phyloP scores from a whole-genome alignment of 306 rosid genomes.

The Sechiopsis laciniata region DNA sequence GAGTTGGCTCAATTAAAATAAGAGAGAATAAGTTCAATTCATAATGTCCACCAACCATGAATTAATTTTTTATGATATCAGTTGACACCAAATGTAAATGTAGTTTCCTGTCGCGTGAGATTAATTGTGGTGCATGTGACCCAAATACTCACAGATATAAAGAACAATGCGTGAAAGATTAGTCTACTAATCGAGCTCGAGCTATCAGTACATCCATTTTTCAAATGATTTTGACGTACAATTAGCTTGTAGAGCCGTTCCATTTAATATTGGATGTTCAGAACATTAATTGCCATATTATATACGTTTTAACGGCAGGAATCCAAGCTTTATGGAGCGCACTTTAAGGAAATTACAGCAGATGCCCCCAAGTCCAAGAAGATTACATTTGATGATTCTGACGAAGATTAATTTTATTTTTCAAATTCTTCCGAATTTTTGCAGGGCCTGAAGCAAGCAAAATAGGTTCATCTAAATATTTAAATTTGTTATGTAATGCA shows the following conservation, averaged over 20 bases:
- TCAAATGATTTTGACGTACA: too few relatives aligned
- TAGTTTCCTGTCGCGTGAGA: too few relatives aligned
- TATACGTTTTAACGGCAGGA: constrained; percentile 38
- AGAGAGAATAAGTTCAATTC: too few relatives aligned
- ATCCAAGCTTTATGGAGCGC: constrained; percentile 89
- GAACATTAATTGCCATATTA: neutral
- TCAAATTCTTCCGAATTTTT: neutral
- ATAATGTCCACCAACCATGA: too few relatives aligned
- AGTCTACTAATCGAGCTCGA: too few relatives aligned
- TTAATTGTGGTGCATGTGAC: too few relatives aligned
- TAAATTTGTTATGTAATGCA: neutral
- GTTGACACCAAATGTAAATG: too few relatives aligned
- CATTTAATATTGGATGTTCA: neutral
- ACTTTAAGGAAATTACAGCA: constrained; percentile 76
- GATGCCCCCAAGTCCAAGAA: constrained; percentile 74
- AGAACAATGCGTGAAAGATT: too few relatives aligned
- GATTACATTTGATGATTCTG: constrained; percentile 69
- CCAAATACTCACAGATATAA: too few relatives aligned
- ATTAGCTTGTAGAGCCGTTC: neutral
- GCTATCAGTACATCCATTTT: too few relatives aligned
- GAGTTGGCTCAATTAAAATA: too few relatives aligned
- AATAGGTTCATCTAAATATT: neutral
- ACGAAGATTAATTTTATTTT: constrained; percentile 37
- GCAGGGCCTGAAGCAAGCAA: constrained; percentile 3
- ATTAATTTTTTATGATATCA: too few relatives aligned